These are phyloP conservation scores for Colletotrichum endophyticum DNA, from an alignment of 2,329 filamentous ascomycete species.

Conservation along the genomic window DNA sequence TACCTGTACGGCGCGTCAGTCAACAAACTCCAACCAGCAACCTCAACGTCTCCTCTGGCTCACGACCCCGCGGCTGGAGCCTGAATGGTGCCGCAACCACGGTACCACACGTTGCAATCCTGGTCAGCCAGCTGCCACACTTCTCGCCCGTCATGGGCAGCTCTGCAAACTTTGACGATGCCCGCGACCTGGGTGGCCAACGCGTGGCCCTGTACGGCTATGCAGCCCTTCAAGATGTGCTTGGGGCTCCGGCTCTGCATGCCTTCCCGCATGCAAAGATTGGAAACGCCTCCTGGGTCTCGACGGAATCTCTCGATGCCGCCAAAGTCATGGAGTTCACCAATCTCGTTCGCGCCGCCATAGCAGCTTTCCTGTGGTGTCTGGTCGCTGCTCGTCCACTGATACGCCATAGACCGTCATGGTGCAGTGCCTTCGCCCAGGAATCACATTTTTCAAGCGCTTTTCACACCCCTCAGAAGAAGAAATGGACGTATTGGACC, in stretches of 20 bases:
- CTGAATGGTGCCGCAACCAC: slow-evolving; percentile 1
- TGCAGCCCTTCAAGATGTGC: slow-evolving; percentile 7
- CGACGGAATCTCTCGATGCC: background rate
- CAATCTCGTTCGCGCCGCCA: slow-evolving; percentile 31
- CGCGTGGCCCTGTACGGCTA: slow-evolving; percentile 2
- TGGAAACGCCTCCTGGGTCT: background rate
- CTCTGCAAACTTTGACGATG: background rate
- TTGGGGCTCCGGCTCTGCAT: background rate
- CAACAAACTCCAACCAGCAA: background rate
- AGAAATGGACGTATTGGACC: slow-evolving; percentile 44
- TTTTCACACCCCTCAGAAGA: slow-evolving; percentile 20
- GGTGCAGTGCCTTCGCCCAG: slow-evolving; percentile 47
- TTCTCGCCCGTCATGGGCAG: background rate
- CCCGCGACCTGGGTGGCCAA: background rate
- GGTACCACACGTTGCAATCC: background rate
- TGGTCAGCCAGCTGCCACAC: background rate
- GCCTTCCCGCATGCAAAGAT: background rate
- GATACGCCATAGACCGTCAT: slow-evolving; percentile 37
- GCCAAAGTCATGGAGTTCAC: background rate
- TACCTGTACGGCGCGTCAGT: background rate
- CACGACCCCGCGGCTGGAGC: background rate
- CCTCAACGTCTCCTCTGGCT: background rate
- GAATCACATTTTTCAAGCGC: slow-evolving; percentile 32
- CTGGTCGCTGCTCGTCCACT: slow-evolving; percentile 28
- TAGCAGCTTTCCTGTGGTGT: slow-evolving; percentile 34